Conservation (phyloP, 228 moss, liverwort and hornwort species). For the Sphagnum fallax region DNA sequence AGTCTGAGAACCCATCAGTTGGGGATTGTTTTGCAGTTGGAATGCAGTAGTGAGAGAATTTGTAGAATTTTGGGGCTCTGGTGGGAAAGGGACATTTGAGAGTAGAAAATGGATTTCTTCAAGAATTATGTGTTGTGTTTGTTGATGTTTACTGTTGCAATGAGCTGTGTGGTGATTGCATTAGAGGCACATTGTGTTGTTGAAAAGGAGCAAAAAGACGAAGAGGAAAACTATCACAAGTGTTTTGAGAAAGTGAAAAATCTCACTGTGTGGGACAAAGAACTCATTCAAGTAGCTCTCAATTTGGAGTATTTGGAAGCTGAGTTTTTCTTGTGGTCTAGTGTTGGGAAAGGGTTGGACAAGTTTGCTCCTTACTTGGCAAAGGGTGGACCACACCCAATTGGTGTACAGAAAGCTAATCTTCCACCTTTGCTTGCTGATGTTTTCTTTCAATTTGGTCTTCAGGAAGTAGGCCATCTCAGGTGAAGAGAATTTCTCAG, state of each 20-base stretch:
- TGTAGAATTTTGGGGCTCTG: too few species aligned
- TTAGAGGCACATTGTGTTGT: too few species aligned
- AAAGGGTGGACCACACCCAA: constrained; percentile 21
- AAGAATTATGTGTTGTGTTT: too few species aligned
- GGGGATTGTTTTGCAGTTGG: too few species aligned
- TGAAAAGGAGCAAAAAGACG: too few species aligned
- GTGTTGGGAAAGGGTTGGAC: constrained; percentile 43
- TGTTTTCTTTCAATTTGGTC: constrained; percentile 27
- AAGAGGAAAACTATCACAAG: too few species aligned
- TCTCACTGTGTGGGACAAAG: constrained; percentile 1
- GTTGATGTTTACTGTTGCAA: too few species aligned
- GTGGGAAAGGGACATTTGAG: too few species aligned
- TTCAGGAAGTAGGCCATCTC: constrained; percentile 49
- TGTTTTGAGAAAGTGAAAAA: not conserved
- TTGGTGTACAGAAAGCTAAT: constrained; percentile 46
- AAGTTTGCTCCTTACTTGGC: constrained; percentile 16
- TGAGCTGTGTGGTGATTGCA: too few species aligned
- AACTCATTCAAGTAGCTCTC: constrained; percentile 19
- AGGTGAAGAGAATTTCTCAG: constrained; percentile 10
- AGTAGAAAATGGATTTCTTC: too few species aligned
- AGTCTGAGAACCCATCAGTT: too few species aligned
- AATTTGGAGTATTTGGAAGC: constrained; percentile 58
- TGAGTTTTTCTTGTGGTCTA: constrained; percentile 34
- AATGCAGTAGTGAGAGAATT: too few species aligned
- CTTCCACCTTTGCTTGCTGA: constrained; percentile 23